Percentiles rank a stretch among this genome's conserved stretches.
Evolutionary conservation across 495 filamentous ascomycete genomes (phyloP).

Genomic region (Xylaria sp.): DNA sequence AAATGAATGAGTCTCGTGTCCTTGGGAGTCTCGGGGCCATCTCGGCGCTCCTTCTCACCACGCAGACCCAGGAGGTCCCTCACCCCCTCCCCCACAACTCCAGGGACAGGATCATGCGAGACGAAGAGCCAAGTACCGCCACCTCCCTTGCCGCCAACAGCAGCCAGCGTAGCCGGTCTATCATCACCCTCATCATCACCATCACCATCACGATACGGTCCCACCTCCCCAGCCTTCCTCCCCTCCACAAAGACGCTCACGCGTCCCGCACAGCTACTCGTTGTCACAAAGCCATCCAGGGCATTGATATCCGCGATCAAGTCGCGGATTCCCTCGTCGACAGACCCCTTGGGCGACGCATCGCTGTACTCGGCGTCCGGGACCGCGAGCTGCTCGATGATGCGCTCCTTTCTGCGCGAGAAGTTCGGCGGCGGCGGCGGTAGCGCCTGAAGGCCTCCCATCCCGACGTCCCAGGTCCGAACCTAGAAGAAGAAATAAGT

Average conservation of each 20-base stretch:
- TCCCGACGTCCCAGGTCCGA: not conserved
- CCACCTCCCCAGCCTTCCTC: slow-evolving; percentile 49
- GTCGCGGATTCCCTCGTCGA: slow-evolving; percentile 77
- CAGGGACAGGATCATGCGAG: slow-evolving; percentile 74
- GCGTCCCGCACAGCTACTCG: slow-evolving; percentile 88
- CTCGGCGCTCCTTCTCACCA: not conserved
- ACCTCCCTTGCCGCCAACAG: slow-evolving; percentile 78
- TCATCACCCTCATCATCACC: not conserved
- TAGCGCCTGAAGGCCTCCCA: slow-evolving; percentile 5
- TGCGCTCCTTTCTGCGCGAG: slow-evolving; percentile 65
- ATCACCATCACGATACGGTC: slow-evolving; percentile 13
- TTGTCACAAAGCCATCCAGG: slow-evolving; percentile 78
- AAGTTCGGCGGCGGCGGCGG: slow-evolving; percentile 53
- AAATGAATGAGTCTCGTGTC: slow-evolving; percentile 75
- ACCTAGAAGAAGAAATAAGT: not conserved
- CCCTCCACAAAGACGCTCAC: slow-evolving; percentile 89
- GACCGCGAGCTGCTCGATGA: slow-evolving; percentile 67
- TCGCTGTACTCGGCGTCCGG: slow-evolving; percentile 75
- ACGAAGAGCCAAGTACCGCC: slow-evolving; percentile 87
- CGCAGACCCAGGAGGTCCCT: slow-evolving; percentile 27
- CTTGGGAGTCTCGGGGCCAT: slow-evolving; percentile 20
- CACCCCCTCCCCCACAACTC: slow-evolving; percentile 32
- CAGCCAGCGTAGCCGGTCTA: slow-evolving; percentile 46
- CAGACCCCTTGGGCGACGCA: slow-evolving; percentile 82
- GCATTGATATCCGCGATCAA: slow-evolving; percentile 79